A percentile compares a stretch with the other conserved stretches of the same genome.
Conservation (phyloP, 352 stramenopile genomes). For the Globisporangium rhizosaccharum region DNA sequence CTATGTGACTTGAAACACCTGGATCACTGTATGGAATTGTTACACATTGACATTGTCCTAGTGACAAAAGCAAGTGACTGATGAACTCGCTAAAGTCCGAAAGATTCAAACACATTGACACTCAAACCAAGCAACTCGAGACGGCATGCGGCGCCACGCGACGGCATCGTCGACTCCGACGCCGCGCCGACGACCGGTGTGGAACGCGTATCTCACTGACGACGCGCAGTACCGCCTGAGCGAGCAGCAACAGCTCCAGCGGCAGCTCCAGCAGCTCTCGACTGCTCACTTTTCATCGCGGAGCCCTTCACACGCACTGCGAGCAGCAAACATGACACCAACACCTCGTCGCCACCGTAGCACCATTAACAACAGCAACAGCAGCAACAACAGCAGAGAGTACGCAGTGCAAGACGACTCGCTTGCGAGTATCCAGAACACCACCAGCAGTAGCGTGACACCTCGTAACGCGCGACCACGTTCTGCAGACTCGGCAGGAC, state of each 20-base stretch:
- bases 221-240: conserved; percentile 37
- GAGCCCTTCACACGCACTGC: conserved; percentile 15
- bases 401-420: neutral
- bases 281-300: conserved; percentile 28
- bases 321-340: neutral
- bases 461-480: conserved; percentile 8
- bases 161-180: neutral
- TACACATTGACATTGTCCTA: too few species aligned
- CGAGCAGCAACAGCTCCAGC: conserved; percentile 37
- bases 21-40: too few species aligned
- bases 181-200: conserved; percentile 26
- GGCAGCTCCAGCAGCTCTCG: conserved; percentile 35
- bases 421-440: conserved; percentile 4
- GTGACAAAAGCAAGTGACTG: too few species aligned
- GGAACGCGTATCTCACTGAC: conserved; percentile 55
- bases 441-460: conserved; percentile 9
- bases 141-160: neutral
- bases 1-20: too few species aligned
- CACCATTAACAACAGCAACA: neutral
- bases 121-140: neutral
- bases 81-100: too few species aligned
- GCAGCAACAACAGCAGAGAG: neutral
- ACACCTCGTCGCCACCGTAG: neutral
- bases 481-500: conserved; percentile 4
- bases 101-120: too few species aligned